Percentiles rank a stretch among this genome's conserved stretches.
Conservation (phyloP, 257 asterid genomes). For the Penstemon davidsonii region DNA sequence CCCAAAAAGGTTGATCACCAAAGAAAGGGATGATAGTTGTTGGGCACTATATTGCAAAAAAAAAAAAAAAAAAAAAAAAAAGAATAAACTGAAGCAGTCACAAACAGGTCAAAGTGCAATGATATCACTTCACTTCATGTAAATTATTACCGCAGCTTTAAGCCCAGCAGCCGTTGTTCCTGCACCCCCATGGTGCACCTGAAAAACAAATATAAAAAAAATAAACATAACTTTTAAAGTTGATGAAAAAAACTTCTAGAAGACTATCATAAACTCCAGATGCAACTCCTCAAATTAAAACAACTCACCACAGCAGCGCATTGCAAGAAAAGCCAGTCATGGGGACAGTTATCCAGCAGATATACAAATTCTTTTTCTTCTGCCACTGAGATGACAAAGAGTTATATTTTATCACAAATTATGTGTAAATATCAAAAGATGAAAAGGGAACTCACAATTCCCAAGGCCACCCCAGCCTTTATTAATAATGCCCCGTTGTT, state of each 20-base stretch:
- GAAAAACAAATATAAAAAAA: slow-evolving; percentile 19
- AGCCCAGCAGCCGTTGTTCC: slow-evolving; percentile 99
- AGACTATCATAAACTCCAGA: not conserved
- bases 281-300: slow-evolving; percentile 17
- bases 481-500: slow-evolving; percentile 90
- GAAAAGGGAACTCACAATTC: slow-evolving; percentile 63
- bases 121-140: not conserved
- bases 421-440: slow-evolving; percentile 17
- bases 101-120: not conserved
- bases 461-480: slow-evolving; percentile 99
- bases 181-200: slow-evolving; percentile 99
- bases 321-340: slow-evolving; percentile 97
- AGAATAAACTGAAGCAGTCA: slow-evolving; percentile 5
- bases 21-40: slow-evolving; percentile 86
- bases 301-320: slow-evolving; percentile 87
- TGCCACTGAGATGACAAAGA: slow-evolving; percentile 63
- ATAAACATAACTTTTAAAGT: not conserved
- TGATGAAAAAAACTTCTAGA: no score
- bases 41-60: slow-evolving; percentile 64
- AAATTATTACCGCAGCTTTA: slow-evolving; percentile 74
- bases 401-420: slow-evolving; percentile 7
- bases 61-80: not conserved
- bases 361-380: slow-evolving; percentile 79
- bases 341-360: slow-evolving; percentile 88
- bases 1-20: slow-evolving; percentile 99